These are phyloP conservation scores for Ophiobolus disseminans DNA, from an alignment of 2,329 filamentous ascomycete genomes.

Conservation along the genomic window DNA sequence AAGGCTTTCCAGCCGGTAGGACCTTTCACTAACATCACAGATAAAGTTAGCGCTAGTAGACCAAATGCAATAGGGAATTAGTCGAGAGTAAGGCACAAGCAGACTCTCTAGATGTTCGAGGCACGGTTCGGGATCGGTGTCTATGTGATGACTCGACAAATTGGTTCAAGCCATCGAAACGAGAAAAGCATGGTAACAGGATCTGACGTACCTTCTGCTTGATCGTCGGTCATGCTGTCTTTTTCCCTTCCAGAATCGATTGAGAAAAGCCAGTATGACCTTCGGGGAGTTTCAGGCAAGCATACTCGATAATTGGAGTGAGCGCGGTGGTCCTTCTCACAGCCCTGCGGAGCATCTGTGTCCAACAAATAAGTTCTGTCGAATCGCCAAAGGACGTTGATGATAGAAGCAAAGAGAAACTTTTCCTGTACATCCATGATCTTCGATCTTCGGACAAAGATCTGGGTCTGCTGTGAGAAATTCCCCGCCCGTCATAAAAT, in stretches of 20 bases:
- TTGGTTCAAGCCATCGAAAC: too few species aligned
- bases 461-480: neutral
- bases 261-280: conserved; percentile 1
- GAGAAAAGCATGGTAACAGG: too few species aligned
- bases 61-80: too few species aligned
- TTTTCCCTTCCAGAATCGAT: neutral
- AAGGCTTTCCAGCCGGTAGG: conserved; percentile 6
- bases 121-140: too few species aligned
- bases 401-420: neutral
- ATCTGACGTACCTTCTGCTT: too few species aligned
- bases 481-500: neutral
- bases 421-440: neutral
- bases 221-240: neutral
- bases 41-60: too few species aligned
- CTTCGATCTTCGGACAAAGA: neutral
- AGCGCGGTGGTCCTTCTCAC: neutral
- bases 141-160: too few species aligned
- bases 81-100: too few species aligned
- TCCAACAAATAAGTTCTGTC: conserved; percentile 3
- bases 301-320: neutral
- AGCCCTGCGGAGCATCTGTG: neutral
- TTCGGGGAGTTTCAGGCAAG: neutral
- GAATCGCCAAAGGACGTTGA: neutral
- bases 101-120: too few species aligned
- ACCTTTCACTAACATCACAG: too few species aligned